Conservation (phyloP, 106 monocot species). For the Platanthera guangdongensis region DNA sequence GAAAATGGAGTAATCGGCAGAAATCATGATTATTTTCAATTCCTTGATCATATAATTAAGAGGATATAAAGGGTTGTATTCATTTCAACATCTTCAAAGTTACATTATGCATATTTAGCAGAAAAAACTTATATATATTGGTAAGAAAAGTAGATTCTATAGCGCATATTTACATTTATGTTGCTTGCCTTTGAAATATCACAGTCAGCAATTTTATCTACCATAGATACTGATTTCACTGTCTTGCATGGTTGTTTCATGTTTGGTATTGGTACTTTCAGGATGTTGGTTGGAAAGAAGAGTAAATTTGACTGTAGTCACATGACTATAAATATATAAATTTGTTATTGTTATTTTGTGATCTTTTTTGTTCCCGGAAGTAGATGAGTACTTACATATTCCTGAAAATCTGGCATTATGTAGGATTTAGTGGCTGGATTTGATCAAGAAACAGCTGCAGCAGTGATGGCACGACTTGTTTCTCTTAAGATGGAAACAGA, state of each 20-base stretch:
- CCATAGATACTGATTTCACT: neutral
- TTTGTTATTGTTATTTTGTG: neutral
- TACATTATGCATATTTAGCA: neutral
- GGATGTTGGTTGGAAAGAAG: neutral
- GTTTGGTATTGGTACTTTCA: neutral
- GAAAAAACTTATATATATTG: neutral
- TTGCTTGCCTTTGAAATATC: neutral
- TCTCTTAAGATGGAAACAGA: constrained; percentile 95
- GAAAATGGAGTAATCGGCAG: too few relatives aligned
- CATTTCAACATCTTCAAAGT: neutral
- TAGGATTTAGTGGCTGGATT: constrained; percentile 91
- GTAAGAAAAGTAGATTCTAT: neutral
- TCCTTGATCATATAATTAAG: neutral
- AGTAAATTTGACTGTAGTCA: neutral
- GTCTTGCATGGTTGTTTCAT: neutral
- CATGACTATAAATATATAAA: neutral
- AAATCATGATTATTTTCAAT: neutral
- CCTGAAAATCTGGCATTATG: constrained; percentile 14
- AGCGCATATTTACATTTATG: neutral
- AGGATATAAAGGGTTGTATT: neutral
- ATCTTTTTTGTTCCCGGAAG: neutral
- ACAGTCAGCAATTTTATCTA: neutral
- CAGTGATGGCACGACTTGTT: constrained; percentile 84
- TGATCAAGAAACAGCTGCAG: constrained; percentile 96
- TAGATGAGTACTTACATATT: neutral